A percentile compares a stretch with the other conserved stretches of the same genome.
Evolutionary conservation across 176 grass and related monocot species (phyloP).

Genomic region (Aegilops speltoides): DNA sequence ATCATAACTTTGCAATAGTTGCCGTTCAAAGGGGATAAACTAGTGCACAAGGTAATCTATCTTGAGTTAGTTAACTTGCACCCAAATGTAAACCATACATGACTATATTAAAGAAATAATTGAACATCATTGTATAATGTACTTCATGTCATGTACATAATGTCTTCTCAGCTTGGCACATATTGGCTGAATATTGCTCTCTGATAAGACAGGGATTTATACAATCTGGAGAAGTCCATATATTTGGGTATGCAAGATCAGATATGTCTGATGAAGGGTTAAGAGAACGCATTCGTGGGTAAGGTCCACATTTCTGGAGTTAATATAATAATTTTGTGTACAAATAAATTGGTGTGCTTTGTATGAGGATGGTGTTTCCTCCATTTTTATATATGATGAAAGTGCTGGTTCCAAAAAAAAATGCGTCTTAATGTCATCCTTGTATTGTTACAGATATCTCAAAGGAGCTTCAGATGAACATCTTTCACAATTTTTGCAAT

Average conservation of each 20-base stretch:
- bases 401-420: neutral
- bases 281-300: conserved; percentile 79
- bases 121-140: neutral
- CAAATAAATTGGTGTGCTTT: neutral
- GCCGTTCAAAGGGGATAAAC: conserved; percentile 5
- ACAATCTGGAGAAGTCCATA: conserved; percentile 66
- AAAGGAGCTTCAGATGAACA: conserved; percentile 68
- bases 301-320: conserved; percentile 26
- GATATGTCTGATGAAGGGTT: conserved; percentile 86
- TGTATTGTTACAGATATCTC: conserved; percentile 59
- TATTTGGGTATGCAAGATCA: conserved; percentile 96
- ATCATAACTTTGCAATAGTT: neutral
- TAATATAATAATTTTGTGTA: conserved; percentile 2
- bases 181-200: neutral
- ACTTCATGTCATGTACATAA: neutral
- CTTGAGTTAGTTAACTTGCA: neutral
- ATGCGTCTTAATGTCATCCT: neutral
- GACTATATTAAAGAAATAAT: neutral
- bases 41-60: neutral
- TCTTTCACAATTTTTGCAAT: conserved; percentile 72
- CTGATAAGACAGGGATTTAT: conserved; percentile 65
- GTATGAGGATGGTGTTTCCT: neutral
- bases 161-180: conserved; percentile 19
- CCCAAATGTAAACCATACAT: neutral
- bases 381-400: neutral